Evolutionary conservation across 768 basidiomycete species (phyloP).

Genomic region (Suillus occidentalis): DNA sequence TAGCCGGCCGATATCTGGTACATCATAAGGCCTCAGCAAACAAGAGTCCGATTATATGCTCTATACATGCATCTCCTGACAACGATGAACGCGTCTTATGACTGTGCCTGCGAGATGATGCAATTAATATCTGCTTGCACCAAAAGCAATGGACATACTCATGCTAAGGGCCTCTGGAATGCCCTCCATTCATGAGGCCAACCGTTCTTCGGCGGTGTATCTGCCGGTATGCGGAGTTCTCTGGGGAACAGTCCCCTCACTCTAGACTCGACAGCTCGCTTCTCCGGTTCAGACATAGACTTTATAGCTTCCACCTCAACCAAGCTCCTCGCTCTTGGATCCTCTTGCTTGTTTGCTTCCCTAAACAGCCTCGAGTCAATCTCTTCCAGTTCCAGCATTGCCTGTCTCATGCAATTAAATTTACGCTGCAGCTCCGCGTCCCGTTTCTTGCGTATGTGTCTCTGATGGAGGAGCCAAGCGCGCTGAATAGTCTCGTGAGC

Average conservation of each 20-base stretch:
- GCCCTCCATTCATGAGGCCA: conserved; percentile 90
- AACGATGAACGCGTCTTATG: background rate
- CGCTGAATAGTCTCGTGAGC: conserved; percentile 92
- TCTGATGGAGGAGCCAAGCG: conserved; percentile 82
- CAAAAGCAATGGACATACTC: background rate
- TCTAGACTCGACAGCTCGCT: conserved; percentile 71
- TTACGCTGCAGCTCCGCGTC: conserved; percentile 72
- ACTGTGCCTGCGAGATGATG: background rate
- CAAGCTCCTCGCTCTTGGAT: conserved; percentile 62
- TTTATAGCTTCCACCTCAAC: conserved; percentile 62
- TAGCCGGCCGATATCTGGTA: background rate
- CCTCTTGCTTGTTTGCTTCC: conserved; percentile 73
- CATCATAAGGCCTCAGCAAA: background rate
- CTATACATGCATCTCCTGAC: background rate
- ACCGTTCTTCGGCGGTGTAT: conserved; percentile 76
- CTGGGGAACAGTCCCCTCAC: conserved; percentile 84
- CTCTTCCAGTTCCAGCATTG: conserved; percentile 77
- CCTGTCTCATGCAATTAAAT: conserved; percentile 76
- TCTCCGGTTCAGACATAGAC: conserved; percentile 62
- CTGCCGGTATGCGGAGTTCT: conserved; percentile 81
- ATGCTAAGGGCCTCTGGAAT: conserved; percentile 47
- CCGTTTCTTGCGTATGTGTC: conserved; percentile 69
- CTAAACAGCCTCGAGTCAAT: conserved; percentile 53
- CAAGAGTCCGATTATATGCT: background rate
- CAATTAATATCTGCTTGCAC: background rate